Base-by-base conservation (phyloP, 2,329 filamentous ascomycete species). In the Stemphylium vesicarium region DNA sequence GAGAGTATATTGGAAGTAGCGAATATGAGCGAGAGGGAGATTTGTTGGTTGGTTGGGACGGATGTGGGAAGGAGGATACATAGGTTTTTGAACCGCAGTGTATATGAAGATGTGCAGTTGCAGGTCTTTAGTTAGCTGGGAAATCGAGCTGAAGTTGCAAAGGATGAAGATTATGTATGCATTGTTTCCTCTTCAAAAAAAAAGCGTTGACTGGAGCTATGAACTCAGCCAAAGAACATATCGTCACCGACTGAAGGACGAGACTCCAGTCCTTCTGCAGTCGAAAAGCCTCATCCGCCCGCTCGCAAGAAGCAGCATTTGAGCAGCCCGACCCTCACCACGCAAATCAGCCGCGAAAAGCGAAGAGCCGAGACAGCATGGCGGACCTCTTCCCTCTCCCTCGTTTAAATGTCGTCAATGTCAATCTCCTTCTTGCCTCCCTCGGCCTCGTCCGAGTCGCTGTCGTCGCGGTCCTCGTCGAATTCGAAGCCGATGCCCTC, bases 401-500 rank as follows among this genome's bases (percentile, higher is more conserved):
- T 11, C 18, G 4, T 53, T 76, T 72, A 97, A 78, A 98, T 96
- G 79, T 97, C 92, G 81, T 98, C 94, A 76, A 96, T 91, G 77
- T 96, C 92, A 72, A 97, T 88, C 69, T 96, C 92, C 82, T 91
- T 92, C 75, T 84, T 86, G 62, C 83, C 84, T 57, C 83, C 85
- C 63, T 78, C 81, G 7, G 84, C 85, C 15, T 85, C 80, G 31
- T 69, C 66, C 22, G 59, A 62, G 43, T 81, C 83, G 29, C 84
- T 84, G 22, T 85, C 80, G 40, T 81, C 83, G 72, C 88, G 84
- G 79, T 96, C 94, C 78, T 98, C 93, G 81, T 96, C 95, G 83
- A 98, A 98, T 82, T 98, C 95, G 84, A 99, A 96, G 81, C 95
- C 95, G 81, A 90, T 92, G 74, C 96, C 74, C 79, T 95, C 94